These are phyloP conservation scores for Sclerotinia glacialis DNA, from an alignment of 2,329 filamentous ascomycete genomes.

Conservation along the genomic window DNA sequence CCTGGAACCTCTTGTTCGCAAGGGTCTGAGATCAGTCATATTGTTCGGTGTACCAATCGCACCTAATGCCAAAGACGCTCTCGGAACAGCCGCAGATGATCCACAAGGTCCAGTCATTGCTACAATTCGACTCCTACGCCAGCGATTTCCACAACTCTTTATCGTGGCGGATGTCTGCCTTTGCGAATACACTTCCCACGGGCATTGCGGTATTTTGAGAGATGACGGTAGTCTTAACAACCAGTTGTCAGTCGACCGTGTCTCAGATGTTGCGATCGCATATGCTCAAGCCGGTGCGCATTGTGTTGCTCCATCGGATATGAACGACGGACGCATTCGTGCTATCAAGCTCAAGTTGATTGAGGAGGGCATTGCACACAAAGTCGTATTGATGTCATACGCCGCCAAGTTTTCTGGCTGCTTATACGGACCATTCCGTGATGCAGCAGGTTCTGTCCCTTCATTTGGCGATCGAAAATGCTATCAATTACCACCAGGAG, in stretches of 20 bases:
- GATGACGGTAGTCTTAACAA: constrained; percentile 95
- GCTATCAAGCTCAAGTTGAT: constrained; percentile 98
- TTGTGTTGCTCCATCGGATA: constrained; percentile 94
- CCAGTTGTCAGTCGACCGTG: constrained; percentile 84
- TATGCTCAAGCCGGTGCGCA: constrained; percentile 96
- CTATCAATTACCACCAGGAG: constrained; percentile 93
- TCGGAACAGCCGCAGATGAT: constrained; percentile 90
- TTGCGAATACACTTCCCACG: constrained; percentile 97
- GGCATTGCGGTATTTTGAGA: constrained; percentile 92
- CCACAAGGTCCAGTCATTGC: constrained; percentile 88
- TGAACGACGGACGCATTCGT: constrained; percentile 97
- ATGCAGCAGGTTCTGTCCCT: constrained; percentile 86
- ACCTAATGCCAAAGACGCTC: constrained; percentile 78
- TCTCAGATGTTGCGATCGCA: constrained; percentile 94
- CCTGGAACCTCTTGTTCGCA: constrained; percentile 80
- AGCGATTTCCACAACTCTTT: constrained; percentile 85
- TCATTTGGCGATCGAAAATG: constrained; percentile 93
- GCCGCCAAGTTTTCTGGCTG: constrained; percentile 97
- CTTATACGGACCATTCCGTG: constrained; percentile 94
- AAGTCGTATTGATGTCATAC: constrained; percentile 93
- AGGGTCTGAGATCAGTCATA: constrained; percentile 89
- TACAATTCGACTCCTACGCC: constrained; percentile 77
- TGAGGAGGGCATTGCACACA: constrained; percentile 88
- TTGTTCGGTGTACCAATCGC: constrained; percentile 90
- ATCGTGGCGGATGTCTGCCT: constrained; percentile 92